Evolutionary conservation across 208 protist species (phyloP).

Genomic region (Acanthamoeba culbertsoni): DNA sequence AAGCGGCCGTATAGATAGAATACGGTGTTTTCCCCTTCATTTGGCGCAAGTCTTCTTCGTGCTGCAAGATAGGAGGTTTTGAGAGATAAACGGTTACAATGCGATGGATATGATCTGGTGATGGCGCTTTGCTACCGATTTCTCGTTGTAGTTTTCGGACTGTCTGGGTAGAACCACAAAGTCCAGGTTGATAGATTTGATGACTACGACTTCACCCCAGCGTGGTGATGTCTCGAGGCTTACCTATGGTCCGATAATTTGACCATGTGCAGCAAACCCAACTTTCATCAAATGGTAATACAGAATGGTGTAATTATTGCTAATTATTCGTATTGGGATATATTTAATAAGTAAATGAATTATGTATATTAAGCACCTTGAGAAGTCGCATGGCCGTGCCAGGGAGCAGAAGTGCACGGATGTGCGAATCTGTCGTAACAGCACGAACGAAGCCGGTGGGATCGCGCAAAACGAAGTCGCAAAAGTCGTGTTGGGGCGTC

Average conservation of each 20-base stretch:
- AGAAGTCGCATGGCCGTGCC: neutral
- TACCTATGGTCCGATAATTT: neutral
- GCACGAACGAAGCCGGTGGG: neutral
- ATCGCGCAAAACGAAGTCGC: neutral
- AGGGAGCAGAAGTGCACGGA: neutral
- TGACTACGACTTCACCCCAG: neutral
- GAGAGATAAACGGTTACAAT: neutral
- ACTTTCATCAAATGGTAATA: too few relatives aligned
- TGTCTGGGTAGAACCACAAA: neutral
- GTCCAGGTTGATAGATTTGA: neutral
- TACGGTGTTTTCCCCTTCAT: neutral
- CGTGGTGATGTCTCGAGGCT: neutral
- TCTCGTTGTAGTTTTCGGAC: neutral
- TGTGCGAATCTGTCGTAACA: neutral
- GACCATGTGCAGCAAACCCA: too few relatives aligned
- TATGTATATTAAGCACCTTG: neutral
- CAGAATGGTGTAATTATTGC: neutral
- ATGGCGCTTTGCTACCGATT: neutral
- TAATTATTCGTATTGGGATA: neutral
- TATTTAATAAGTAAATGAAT: neutral
- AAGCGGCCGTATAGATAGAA: neutral
- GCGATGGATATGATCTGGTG: neutral
- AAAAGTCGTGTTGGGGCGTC: neutral
- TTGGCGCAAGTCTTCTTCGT: neutral
- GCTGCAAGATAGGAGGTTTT: neutral